Base-by-base conservation (phyloP, 2,329 filamentous ascomycete species). In the Calonectria hongkongensis region DNA sequence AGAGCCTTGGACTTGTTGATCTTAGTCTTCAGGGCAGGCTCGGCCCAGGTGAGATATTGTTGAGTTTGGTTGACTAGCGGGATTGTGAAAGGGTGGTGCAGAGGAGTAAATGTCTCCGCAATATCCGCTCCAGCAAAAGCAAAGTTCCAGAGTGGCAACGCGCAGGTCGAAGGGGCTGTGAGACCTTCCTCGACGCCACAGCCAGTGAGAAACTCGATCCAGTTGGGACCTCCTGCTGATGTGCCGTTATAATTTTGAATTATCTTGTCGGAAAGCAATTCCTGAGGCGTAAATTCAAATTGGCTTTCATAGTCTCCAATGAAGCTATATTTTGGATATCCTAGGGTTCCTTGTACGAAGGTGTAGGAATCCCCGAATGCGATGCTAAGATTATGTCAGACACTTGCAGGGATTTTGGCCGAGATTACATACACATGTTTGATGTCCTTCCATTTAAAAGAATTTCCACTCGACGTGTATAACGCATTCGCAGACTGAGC, bases 351-450 rank as follows among this genome's bases (percentile, higher is more conserved):
- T n/a, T 73, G 68, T 2, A 68, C 50, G 7, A 27, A 73, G 27
- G 72, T 73, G 43, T 70, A 73, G 15, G 71, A 73, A 47, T 73
- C 72, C 5, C 72, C 72, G 12, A 73, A 73, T 1, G 68, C 54
- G 16, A 74, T 43, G 10, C 66, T 74, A 18, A 2, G 1, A 8
- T 36, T 3, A 2, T 48, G 63, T 66, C 15, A 66, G 65, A 58
- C 27, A 21, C 18, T n/a, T 16, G 2, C 28, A 47, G 9, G 27
- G 18, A 21, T 5, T 13, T 2, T 1, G 39, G n/a, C 10, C 9
- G 3, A 18, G 27, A 18, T 16, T 5, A 16, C 51, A 28, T 50
- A 68, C 66, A 68, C 30, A n/a, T 58, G 16, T 47, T 62, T 62
- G 21, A 62, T 62, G 2, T 68, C 21, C 15, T 36, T 48, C 66